Evolutionary conservation across 257 asterid species (phyloP).

Genomic region (Nicotiana attenuata): DNA sequence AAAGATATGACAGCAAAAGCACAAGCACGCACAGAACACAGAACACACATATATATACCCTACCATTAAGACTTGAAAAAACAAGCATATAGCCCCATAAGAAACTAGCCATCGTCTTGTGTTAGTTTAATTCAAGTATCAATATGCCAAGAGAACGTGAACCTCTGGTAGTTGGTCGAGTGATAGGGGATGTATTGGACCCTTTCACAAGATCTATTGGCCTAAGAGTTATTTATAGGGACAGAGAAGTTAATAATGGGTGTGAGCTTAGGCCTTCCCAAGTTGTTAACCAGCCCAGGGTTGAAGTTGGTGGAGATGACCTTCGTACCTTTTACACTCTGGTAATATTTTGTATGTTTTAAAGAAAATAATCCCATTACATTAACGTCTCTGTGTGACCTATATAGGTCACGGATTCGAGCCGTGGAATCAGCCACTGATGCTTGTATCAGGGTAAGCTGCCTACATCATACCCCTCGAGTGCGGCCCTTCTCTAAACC

Average conservation of each 20-base stretch:
- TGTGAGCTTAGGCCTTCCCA: constrained; percentile 68
- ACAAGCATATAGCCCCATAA: not conserved
- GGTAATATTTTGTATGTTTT: constrained; percentile 18
- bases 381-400: too few species aligned
- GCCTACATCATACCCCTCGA: too few species aligned
- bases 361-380: too few species aligned
- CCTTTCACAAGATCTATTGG: constrained; percentile 44
- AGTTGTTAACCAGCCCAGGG: constrained; percentile 55
- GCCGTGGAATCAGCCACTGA: too few species aligned
- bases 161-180: constrained; percentile 60
- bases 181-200: constrained; percentile 66
- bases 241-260: constrained; percentile 51
- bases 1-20: not conserved
- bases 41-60: not conserved
- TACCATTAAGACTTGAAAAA: not conserved
- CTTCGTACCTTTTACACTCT: constrained; percentile 68
- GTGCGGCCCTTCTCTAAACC: fast-evolving
- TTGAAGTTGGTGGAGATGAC: constrained; percentile 71
- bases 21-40: not conserved
- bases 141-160: constrained; percentile 52
- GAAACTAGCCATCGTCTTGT: not conserved
- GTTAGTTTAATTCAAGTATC: not conserved
- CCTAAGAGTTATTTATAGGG: constrained; percentile 34
- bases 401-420: too few species aligned
- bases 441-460: too few species aligned